Percentiles rank a stretch among this genome's conserved stretches.
phyloP scores from a whole-genome alignment of 495 filamentous ascomycete genomes.

The Venustampulla echinocandica region DNA sequence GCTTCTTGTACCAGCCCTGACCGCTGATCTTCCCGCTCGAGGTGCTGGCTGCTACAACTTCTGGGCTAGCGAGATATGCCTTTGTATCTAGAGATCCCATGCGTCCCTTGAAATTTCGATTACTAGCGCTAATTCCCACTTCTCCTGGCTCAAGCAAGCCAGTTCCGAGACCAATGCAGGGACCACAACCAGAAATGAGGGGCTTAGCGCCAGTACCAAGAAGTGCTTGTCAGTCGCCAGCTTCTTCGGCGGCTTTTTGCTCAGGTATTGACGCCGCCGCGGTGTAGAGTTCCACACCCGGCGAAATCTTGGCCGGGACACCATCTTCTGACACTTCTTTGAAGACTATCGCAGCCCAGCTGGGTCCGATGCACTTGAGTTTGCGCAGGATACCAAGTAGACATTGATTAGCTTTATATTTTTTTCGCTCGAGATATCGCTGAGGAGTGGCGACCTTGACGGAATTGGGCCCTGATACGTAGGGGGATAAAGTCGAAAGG shows the following conservation, averaged over 20 bases:
- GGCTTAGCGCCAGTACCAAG: constrained; percentile 70
- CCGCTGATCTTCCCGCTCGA: constrained; percentile 68
- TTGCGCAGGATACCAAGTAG: constrained; percentile 90
- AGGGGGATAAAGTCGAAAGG: constrained; percentile 76
- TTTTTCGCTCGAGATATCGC: constrained; percentile 57
- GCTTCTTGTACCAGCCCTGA: constrained; percentile 71
- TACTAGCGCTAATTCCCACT: constrained; percentile 80
- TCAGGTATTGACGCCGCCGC: constrained; percentile 79
- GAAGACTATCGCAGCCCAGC: constrained; percentile 79
- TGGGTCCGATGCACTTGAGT: constrained; percentile 75
- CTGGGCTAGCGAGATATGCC: constrained; percentile 83
- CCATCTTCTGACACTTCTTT: constrained; percentile 57
- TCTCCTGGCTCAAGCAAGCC: constrained; percentile 79
- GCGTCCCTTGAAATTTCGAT: constrained; percentile 89
- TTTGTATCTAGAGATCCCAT: constrained; percentile 80
- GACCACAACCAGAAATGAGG: constrained; percentile 74
- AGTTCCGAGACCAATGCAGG: constrained; percentile 83
- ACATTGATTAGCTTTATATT: constrained; percentile 75
- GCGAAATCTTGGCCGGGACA: constrained; percentile 62
- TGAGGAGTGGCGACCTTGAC: constrained; percentile 82
- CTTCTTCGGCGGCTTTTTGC: constrained; percentile 67
- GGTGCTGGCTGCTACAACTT: constrained; percentile 86
- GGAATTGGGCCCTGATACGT: constrained; percentile 84
- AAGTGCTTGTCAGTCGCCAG: constrained; percentile 81
- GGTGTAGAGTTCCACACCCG: constrained; percentile 81